Evolutionary conservation across 768 basidiomycete species (phyloP).

Genomic region (Boletales sp.): DNA sequence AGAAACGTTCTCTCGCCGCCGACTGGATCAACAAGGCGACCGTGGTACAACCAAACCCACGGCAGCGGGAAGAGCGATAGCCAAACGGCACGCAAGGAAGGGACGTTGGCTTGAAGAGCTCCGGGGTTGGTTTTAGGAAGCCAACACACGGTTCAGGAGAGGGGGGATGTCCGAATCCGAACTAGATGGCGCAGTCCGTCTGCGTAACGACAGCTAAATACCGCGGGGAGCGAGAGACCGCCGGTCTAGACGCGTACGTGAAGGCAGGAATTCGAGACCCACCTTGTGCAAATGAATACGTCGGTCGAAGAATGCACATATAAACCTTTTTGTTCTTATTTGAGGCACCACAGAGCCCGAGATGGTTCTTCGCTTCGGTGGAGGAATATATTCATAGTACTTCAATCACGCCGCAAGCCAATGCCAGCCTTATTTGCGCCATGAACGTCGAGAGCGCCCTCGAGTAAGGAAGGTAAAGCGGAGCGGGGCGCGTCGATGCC

Average conservation of each 20-base stretch:
- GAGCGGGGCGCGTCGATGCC: not conserved
- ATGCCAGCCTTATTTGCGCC: not conserved
- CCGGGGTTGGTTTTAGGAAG: slow-evolving; percentile 3
- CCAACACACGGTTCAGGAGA: slow-evolving; percentile 2
- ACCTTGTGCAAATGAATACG: slow-evolving; percentile 11
- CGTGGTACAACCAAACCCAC: not conserved
- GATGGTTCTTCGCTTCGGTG: slow-evolving; percentile 3
- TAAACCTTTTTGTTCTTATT: slow-evolving; percentile 1
- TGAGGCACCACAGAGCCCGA: slow-evolving; percentile 4
- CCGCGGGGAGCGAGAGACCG: slow-evolving; percentile 12
- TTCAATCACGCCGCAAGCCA: too few species aligned
- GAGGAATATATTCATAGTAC: not conserved
- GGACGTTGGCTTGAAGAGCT: slow-evolving; percentile 2
- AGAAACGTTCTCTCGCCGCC: not conserved
- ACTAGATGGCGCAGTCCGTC: not conserved
- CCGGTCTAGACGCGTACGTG: not conserved
- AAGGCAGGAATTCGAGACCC: slow-evolving; percentile 10
- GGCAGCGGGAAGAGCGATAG: not conserved
- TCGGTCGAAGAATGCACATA: slow-evolving; percentile 9
- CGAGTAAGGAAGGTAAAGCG: slow-evolving; percentile 11
- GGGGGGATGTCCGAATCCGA: slow-evolving; percentile 10
- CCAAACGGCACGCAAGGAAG: not conserved
- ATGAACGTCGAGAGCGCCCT: slow-evolving; percentile 9
- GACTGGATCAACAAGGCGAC: slow-evolving; percentile 2
- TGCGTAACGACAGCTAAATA: not conserved